Evolutionary conservation across 495 filamentous ascomycete species (phyloP).

Genomic region (Penicillium taxi): DNA sequence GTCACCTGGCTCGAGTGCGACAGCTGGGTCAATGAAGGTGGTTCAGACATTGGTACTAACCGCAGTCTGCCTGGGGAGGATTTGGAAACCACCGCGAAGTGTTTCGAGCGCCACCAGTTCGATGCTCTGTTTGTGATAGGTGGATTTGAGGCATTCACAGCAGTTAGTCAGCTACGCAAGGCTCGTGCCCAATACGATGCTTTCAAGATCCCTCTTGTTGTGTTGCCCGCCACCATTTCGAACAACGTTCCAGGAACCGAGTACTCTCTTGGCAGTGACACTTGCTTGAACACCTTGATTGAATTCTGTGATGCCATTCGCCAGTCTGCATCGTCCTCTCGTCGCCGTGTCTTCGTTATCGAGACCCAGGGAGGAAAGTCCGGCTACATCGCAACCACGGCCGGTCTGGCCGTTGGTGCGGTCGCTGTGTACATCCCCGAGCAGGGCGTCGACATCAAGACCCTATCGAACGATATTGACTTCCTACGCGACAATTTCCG

Average conservation of each 20-base stretch:
- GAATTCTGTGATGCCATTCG: constrained; percentile 95
- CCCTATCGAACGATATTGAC: constrained; percentile 84
- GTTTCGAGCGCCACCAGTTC: constrained; percentile 79
- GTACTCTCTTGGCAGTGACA: constrained; percentile 94
- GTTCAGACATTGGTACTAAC: constrained; percentile 97
- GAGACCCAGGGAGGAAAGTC: constrained; percentile 95
- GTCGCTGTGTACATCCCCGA: constrained; percentile 97
- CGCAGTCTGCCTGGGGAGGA: constrained; percentile 79
- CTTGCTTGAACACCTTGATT: constrained; percentile 93
- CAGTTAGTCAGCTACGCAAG: constrained; percentile 75
- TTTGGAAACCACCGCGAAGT: constrained; percentile 71
- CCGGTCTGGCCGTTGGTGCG: constrained; percentile 81
- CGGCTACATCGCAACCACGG: constrained; percentile 88
- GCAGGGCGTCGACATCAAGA: constrained; percentile 88
- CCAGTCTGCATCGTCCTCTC: constrained; percentile 88
- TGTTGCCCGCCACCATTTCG: constrained; percentile 93
- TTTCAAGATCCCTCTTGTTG: constrained; percentile 86
- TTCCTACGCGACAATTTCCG: constrained; percentile 81
- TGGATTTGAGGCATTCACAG: constrained; percentile 95
- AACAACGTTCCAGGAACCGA: constrained; percentile 99
- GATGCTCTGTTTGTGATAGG: constrained; percentile 89
- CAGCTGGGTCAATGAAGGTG: constrained; percentile 89
- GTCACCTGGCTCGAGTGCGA: constrained; percentile 93
- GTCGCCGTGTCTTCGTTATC: constrained; percentile 91
- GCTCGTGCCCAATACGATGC: constrained; percentile 69